Conservation (phyloP, 2,329 filamentous ascomycete genomes). For the Thelonectria blattea region DNA sequence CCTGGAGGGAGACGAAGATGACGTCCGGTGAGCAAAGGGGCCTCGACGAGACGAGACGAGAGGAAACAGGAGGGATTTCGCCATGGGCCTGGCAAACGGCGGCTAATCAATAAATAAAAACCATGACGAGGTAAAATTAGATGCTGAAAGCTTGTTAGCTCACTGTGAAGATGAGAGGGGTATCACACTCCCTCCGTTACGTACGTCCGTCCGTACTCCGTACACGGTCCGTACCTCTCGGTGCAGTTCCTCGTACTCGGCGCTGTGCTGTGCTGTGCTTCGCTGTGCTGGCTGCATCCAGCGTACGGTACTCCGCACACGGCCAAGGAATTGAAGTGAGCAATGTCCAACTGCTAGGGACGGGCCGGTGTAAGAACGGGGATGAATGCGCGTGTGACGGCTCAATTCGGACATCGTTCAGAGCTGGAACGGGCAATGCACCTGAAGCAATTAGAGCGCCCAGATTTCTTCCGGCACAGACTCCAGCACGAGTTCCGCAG, state of each 20-base stretch:
- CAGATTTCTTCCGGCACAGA: slow-evolving; percentile 19
- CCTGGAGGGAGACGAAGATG: slow-evolving; percentile 8
- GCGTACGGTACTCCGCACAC: neutral
- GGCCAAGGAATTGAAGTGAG: slow-evolving; percentile 13
- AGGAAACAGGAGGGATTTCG: slow-evolving; percentile 14
- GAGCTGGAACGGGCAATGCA: slow-evolving; percentile 21
- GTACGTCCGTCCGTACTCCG: neutral
- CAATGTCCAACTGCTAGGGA: slow-evolving; percentile 35
- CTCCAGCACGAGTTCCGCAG: slow-evolving; percentile 18
- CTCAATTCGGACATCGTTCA: slow-evolving; percentile 20
- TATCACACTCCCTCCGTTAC: slow-evolving; percentile 8
- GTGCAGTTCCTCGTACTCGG: neutral
- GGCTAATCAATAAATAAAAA: slow-evolving; percentile 31
- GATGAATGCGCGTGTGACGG: slow-evolving; percentile 30
- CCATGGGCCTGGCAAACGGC: slow-evolving; percentile 27
- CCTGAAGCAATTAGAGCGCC: slow-evolving; percentile 14
- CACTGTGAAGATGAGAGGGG: slow-evolving; percentile 14
- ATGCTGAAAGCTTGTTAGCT: slow-evolving; percentile 19
- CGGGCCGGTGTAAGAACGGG: slow-evolving; percentile 34
- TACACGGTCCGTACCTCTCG: neutral
- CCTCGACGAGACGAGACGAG: slow-evolving; percentile 9
- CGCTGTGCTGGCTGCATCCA: neutral
- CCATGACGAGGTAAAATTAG: slow-evolving; percentile 17
- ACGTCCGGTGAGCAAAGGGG: neutral
- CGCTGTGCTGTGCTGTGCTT: neutral